phyloP scores from a whole-genome alignment of 139 green algal genomes.

The Tetradesmus obliquus region DNA sequence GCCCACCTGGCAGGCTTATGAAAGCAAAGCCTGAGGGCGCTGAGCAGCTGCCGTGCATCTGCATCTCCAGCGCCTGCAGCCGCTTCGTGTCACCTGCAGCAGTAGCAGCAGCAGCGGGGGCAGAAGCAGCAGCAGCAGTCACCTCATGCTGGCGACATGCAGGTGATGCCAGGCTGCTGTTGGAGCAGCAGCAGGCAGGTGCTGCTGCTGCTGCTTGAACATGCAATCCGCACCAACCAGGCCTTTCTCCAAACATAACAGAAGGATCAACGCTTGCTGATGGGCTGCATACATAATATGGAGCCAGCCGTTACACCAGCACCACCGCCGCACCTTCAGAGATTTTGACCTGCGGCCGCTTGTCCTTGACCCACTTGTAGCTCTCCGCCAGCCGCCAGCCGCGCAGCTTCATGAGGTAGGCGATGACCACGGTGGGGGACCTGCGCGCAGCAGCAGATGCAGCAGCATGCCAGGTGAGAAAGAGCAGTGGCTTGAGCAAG shows the following conservation, averaged over 20 bases:
- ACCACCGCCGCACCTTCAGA: conserved; percentile 51
- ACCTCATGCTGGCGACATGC: not conserved
- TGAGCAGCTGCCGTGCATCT: conserved; percentile 66
- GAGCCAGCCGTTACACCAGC: not conserved
- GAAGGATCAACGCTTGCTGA: too few relatives aligned
- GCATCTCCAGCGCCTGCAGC: conserved; percentile 68
- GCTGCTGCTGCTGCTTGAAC: not conserved
- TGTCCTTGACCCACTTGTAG: conserved; percentile 88
- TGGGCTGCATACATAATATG: too few relatives aligned
- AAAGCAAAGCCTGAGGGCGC: conserved; percentile 54
- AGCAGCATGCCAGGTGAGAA: not conserved
- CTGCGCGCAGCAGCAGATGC: conserved; percentile 37
- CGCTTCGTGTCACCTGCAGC: conserved; percentile 66
- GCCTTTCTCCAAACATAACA: too few relatives aligned
- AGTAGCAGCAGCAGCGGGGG: not conserved
- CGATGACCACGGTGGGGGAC: conserved; percentile 75
- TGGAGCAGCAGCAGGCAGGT: too few relatives aligned
- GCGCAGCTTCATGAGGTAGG: conserved; percentile 86
- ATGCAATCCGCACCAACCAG: too few relatives aligned
- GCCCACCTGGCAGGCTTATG: conserved; percentile 48
- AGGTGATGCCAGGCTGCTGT: too few relatives aligned
- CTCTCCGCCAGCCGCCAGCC: conserved; percentile 81
- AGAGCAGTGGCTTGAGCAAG: not conserved
- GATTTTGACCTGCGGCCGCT: conserved; percentile 64
- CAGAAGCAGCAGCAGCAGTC: not conserved